Conservation (phyloP, 2,329 filamentous ascomycete genomes). For the Daldinia sp. region DNA sequence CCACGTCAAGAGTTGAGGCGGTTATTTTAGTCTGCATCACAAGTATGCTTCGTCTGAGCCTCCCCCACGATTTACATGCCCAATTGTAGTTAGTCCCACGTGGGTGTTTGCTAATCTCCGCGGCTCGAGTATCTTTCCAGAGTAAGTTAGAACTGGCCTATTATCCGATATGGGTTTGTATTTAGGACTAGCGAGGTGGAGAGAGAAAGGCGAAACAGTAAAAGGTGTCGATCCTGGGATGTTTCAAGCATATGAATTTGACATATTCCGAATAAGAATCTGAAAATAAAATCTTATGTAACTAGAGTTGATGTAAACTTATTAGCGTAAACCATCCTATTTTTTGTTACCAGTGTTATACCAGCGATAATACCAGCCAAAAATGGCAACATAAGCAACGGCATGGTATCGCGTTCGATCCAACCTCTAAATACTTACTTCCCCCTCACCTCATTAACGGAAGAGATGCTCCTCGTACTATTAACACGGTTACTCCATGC, state of each 20-base stretch:
- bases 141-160: slow-evolving; percentile 23
- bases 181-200: slow-evolving; percentile 21
- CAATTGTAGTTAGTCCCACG: slow-evolving; percentile 32
- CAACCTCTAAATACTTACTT: neutral
- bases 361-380: neutral
- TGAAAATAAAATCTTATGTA: neutral
- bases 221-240: slow-evolving; percentile 5
- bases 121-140: slow-evolving; percentile 30
- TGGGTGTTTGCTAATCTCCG: slow-evolving; percentile 26
- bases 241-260: neutral
- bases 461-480: neutral
- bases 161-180: slow-evolving; percentile 9
- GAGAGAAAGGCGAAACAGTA: slow-evolving; percentile 12
- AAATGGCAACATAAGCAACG: neutral
- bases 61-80: slow-evolving; percentile 33
- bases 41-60: slow-evolving; percentile 28
- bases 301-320: neutral
- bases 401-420: neutral
- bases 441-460: neutral
- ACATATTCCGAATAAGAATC: neutral
- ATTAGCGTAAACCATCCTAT: neutral
- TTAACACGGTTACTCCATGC: neutral
- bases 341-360: neutral
- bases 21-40: slow-evolving; percentile 23
- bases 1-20: slow-evolving; percentile 32